Percentiles rank a stretch among this genome's conserved stretches.
These are phyloP conservation scores for Pigoraptor vietnamica DNA, from an alignment of 78 protist genomes.

Conservation along the genomic window DNA sequence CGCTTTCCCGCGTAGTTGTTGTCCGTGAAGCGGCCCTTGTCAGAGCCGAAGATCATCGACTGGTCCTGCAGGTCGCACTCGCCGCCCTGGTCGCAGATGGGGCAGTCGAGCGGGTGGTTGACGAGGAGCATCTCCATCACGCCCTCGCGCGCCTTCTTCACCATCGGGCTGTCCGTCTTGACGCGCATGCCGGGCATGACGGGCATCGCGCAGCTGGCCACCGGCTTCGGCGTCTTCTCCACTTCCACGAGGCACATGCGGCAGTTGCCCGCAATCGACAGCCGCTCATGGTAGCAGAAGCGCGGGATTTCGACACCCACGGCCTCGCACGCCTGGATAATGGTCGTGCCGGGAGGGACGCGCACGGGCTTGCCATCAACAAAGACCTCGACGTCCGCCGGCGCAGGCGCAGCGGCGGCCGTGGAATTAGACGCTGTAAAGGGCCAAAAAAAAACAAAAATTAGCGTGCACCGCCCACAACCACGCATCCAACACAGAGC, in stretches of 20 bases:
- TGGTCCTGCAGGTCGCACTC: conserved; percentile 79
- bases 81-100: conserved; percentile 84
- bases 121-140: conserved; percentile 79
- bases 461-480: too few relatives aligned
- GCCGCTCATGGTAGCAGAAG: conserved; percentile 79
- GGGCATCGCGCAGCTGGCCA: conserved; percentile 80
- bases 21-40: conserved; percentile 44
- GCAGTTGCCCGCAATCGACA: conserved; percentile 85
- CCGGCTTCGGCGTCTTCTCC: conserved; percentile 65
- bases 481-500: too few relatives aligned
- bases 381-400: conserved; percentile 8
- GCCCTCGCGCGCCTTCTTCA: conserved; percentile 74
- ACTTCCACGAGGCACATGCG: conserved; percentile 87
- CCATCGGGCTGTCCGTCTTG: conserved; percentile 48
- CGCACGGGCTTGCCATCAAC: conserved; percentile 16
- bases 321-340: conserved; percentile 53
- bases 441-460: too few relatives aligned
- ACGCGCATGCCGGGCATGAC: conserved; percentile 61
- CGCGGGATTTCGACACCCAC: conserved; percentile 72
- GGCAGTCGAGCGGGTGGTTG: conserved; percentile 76
- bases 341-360: conserved; percentile 25
- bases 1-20: conserved; percentile 25
- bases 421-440: background rate
- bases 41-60: conserved; percentile 49
- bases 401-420: background rate